Evolutionary conservation across 2,329 filamentous ascomycete genomes (phyloP).

Genomic region (Rugonectria rugulosa): DNA sequence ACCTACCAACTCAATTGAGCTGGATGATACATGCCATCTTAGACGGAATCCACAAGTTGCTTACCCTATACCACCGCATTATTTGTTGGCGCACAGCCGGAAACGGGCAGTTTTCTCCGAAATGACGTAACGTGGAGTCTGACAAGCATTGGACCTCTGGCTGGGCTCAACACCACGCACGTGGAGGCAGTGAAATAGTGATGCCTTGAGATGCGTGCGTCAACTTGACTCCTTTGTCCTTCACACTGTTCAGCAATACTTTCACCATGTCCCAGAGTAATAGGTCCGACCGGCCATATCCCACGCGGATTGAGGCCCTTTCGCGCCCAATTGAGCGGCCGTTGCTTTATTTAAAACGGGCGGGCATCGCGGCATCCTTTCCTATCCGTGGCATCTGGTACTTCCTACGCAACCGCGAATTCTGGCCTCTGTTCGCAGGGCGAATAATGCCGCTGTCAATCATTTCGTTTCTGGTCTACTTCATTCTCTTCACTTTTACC

Average conservation of each 20-base stretch:
- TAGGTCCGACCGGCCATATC: constrained; percentile 16
- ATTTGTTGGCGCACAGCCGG: constrained; percentile 13
- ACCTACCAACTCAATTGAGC: no score
- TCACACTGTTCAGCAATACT: not conserved
- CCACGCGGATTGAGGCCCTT: constrained; percentile 28
- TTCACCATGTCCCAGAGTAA: constrained; percentile 29
- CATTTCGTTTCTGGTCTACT: constrained; percentile 82
- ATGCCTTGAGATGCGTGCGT: constrained; percentile 19
- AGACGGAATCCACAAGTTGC: no score
- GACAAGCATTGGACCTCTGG: constrained; percentile 15
- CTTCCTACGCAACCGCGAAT: constrained; percentile 77
- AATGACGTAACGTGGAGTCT: constrained; percentile 24
- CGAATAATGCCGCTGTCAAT: constrained; percentile 82
- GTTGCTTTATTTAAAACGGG: constrained; percentile 52
- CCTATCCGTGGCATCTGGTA: constrained; percentile 80
- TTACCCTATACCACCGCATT: constrained; percentile 3
- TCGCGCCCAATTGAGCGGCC: constrained; percentile 45
- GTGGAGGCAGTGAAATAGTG: constrained; percentile 12
- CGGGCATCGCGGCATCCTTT: constrained; percentile 58
- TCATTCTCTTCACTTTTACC: constrained; percentile 85
- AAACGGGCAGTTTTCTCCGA: constrained; percentile 9
- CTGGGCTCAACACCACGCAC: not conserved
- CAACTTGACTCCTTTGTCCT: constrained; percentile 1
- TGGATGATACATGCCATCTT: no score
- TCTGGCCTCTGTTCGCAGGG: constrained; percentile 81